Percentiles rank a stretch among this genome's conserved stretches.
Evolutionary conservation across 2,329 filamentous ascomycete species (phyloP).

Genomic region (Phyllosticta citribraziliensis): DNA sequence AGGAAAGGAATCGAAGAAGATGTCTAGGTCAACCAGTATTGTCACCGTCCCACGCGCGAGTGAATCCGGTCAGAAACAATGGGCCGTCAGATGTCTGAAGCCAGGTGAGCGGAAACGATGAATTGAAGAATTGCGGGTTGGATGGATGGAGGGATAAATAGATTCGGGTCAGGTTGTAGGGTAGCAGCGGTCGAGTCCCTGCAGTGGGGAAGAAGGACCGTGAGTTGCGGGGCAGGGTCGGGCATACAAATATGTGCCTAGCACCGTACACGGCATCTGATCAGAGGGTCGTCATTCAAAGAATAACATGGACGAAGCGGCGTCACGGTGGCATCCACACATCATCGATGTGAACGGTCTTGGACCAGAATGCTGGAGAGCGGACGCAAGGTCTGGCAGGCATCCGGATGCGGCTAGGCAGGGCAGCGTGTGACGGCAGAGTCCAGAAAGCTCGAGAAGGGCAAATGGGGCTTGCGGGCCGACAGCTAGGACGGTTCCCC

Average conservation of each 20-base stretch:
- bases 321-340: neutral
- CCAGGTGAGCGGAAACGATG: neutral
- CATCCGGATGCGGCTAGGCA: constrained; percentile 4
- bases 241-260: constrained; percentile 2
- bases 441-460: constrained; percentile 7
- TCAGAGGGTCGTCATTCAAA: neutral
- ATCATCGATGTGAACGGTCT: neutral
- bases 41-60: neutral
- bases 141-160: neutral
- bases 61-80: neutral
- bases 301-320: neutral
- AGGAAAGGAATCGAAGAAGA: neutral
- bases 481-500: constrained; percentile 3
- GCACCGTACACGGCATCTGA: neutral
- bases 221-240: constrained; percentile 5
- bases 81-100: neutral
- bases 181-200: constrained; percentile 1
- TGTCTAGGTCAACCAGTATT: neutral
- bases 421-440: constrained; percentile 1
- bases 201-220: constrained; percentile 8
- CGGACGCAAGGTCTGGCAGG: constrained; percentile 4
- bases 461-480: neutral
- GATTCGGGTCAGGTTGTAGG: neutral
- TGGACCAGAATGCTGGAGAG: neutral
- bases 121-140: neutral